phyloP scores from a whole-genome alignment of 2,329 filamentous ascomycete species.

The Exophiala mesophila region DNA sequence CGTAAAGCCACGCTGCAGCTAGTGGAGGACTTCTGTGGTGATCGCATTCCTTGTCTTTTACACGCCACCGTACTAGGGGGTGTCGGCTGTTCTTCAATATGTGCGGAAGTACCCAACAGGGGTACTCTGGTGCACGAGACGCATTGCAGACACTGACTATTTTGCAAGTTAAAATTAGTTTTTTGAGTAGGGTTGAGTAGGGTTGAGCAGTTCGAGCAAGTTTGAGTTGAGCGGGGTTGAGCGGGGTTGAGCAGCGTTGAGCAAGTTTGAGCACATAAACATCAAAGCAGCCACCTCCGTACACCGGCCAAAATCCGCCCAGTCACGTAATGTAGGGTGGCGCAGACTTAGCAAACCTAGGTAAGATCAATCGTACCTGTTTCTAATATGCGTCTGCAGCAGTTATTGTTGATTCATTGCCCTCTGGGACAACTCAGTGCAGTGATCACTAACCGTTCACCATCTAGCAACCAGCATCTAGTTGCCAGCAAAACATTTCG shows the following conservation, averaged over 20 bases:
- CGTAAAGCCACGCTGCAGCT: constrained; percentile 6
- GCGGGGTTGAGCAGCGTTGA: constrained; percentile 4
- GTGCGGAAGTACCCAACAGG: constrained; percentile 7
- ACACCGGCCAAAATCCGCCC: too few species aligned
- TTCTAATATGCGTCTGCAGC: neutral
- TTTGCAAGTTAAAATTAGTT: constrained; percentile 6
- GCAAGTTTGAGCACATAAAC: constrained; percentile 7
- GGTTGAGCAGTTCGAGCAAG: too few species aligned
- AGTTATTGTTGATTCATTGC: neutral
- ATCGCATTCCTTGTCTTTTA: constrained; percentile 6
- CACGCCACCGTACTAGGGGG: constrained; percentile 4
- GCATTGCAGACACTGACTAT: constrained; percentile 5
- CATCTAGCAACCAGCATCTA: neutral
- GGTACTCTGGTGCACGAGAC: constrained; percentile 7
- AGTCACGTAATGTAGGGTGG: too few species aligned
- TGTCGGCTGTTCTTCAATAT: constrained; percentile 6
- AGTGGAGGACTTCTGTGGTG: constrained; percentile 5
- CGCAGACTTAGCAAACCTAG: too few species aligned
- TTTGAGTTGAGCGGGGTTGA: constrained; percentile 6
- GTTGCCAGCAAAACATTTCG: neutral
- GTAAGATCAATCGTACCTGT: too few species aligned
- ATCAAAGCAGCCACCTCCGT: constrained; percentile 7
- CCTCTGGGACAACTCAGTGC: neutral
- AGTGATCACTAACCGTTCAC: too few species aligned
- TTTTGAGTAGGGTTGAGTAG: too few species aligned